Base-by-base conservation (phyloP, 139 green algal species). In the Marvania coccoides region DNA sequence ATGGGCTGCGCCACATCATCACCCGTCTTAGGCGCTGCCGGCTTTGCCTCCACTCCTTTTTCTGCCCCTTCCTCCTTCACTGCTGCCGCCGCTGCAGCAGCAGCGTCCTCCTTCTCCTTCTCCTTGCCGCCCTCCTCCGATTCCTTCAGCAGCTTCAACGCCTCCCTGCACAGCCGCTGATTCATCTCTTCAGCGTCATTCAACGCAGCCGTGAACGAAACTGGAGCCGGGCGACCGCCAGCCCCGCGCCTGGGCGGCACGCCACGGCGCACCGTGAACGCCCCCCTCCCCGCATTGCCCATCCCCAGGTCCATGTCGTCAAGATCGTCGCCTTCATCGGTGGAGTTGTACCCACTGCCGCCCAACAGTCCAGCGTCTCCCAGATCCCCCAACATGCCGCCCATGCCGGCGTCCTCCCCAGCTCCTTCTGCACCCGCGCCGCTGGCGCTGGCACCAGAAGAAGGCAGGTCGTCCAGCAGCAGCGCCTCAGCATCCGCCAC, bases 401-500 rank as follows among this genome's bases (percentile, higher is more conserved):
- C 42, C 19, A 51, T 19, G 19, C 42, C 42, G 42, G 42, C n/a
- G n/a, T n/a, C n/a, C n/a, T n/a, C n/a, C n/a, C n/a, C n/a, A n/a
- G n/a, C n/a, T n/a, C n/a, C n/a, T n/a, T n/a, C n/a, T n/a, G n/a
- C n/a, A n/a, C n/a, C n/a, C n/a, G n/a, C n/a, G n/a, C n/a, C n/a
- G n/a, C n/a, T n/a, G n/a, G n/a, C n/a, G n/a, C n/a, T n/a, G n/a
- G n/a, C n/a, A n/a, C n/a, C n/a, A n/a, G 42, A 51, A 51, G 42
- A 19, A 19, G 42, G 42, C 19, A 51, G 19, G 9, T 74, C 69
- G 28, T 75, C 69, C 45, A 75, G 57, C 36, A 63, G 53, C 35
- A 75, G 47, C 35, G 28, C 66, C 36, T 61, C 42, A 6, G 23
- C 55, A 48, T 75, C 69, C 7, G 61, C 59, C 45, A 69, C 47